Evolutionary conservation across 352 stramenopile species (phyloP), one percentile per base, ranked within the genome.

Genomic region (Peronospora farinosa): DNA sequence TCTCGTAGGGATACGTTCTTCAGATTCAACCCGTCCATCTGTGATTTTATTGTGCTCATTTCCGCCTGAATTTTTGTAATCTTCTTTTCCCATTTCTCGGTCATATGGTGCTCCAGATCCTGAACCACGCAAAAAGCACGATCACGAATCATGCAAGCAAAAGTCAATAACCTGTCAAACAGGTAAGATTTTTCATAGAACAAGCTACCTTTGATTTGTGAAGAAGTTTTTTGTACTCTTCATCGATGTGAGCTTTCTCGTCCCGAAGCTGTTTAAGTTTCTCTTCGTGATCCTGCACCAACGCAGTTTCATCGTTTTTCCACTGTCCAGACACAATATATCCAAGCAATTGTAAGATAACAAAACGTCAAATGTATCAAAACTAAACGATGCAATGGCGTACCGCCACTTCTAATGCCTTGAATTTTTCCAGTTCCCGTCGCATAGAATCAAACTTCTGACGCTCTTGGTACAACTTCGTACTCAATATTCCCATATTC

Each of bases 1-100:
- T 89, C 72, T 62, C 78, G 68, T 28, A 94, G 41, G 9, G 72
- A 69, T 23, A 84, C 70, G 45, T 88, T 94, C 46, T 94, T 94
- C 15, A 89, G 43, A 21, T 74, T 74, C 7, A 87, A 35, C n/a
- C 85, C 80, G 33, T 94, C 78, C 45, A 87, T 63, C 33, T 92
- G 81, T 7, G 69, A 52, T 47, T 88, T 89, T 9, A 64, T 69
- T 48, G 78, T 87, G 30, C 57, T 69, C 55, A 78, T 63, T 35
- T 94, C 83, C 0, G 66, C 55, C 40, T 86, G 74, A 21, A 86
- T 69, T 36, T 85, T 87, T 2, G 57, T 60, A 6, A 94, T 48
- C 40, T 86, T 86, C 21, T 79, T 76, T 46, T 89, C 77, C 83
- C 83, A 92, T 33, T 84, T 80, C 1, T 89, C 74, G 8, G 79